A percentile compares a stretch with the other conserved stretches of the same genome.
phyloP scores from a whole-genome alignment of 805 yeast species.

The Yamadazyma endophytica region DNA sequence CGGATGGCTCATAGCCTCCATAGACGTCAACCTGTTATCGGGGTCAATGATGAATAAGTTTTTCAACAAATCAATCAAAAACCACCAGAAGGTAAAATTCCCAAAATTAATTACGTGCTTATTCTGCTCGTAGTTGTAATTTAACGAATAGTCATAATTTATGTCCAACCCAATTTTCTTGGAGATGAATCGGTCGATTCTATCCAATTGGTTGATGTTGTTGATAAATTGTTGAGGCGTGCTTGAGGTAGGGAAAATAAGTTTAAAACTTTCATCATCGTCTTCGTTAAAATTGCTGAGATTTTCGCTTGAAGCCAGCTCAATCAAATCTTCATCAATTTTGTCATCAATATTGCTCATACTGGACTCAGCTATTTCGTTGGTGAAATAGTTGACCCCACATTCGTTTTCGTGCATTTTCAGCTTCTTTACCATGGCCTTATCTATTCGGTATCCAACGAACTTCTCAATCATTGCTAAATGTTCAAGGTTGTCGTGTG shows the following conservation, averaged over 20 bases:
- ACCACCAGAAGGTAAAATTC: slow-evolving; percentile 78
- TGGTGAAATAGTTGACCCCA: slow-evolving; percentile 31
- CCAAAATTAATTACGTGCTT: slow-evolving; percentile 47
- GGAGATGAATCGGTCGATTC: slow-evolving; percentile 43
- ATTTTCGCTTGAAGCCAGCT: slow-evolving; percentile 3
- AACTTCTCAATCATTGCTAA: slow-evolving; percentile 91
- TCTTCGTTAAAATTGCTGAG: too few species aligned
- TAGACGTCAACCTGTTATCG: slow-evolving; percentile 33
- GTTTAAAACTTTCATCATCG: slow-evolving; percentile 21
- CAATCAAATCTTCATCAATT: slow-evolving; percentile 19
- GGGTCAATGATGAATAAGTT: slow-evolving; percentile 39
- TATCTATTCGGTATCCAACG: slow-evolving; percentile 51
- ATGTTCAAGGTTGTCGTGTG: slow-evolving; percentile 93
- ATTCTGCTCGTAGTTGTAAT: slow-evolving; percentile 34
- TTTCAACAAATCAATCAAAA: slow-evolving; percentile 47
- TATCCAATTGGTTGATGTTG: slow-evolving; percentile 35
- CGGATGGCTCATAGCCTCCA: slow-evolving; percentile 43
- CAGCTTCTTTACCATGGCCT: slow-evolving; percentile 30
- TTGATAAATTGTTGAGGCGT: slow-evolving; percentile 37
- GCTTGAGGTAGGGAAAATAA: slow-evolving; percentile 35
- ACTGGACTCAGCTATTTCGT: slow-evolving; percentile 1
- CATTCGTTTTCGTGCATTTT: slow-evolving; percentile 36
- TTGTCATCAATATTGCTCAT: slow-evolving; percentile 1
- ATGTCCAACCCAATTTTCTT: slow-evolving; percentile 37
- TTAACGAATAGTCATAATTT: slow-evolving; percentile 34